Conservation (phyloP, 495 filamentous ascomycete genomes). For the Aspergillus nanangensis region DNA sequence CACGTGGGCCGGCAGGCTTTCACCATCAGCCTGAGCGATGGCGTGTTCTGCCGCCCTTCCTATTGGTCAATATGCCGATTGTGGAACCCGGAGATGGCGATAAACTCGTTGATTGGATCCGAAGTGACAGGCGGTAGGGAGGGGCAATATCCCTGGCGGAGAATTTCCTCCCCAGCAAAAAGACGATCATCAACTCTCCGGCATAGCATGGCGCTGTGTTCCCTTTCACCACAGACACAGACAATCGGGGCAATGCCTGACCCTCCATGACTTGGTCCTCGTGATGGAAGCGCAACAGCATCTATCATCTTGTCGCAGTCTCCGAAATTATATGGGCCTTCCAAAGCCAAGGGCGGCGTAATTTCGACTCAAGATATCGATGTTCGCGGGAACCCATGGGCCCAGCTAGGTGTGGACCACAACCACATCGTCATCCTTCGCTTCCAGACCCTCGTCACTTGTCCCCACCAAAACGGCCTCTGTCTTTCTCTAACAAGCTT, state of each 20-base stretch:
- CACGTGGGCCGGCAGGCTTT: constrained; percentile 23
- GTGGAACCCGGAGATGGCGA: neutral
- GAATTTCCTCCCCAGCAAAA: too few species aligned
- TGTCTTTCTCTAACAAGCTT: constrained; percentile 9
- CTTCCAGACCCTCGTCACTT: constrained; percentile 29
- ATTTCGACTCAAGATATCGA: neutral
- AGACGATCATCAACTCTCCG: too few species aligned
- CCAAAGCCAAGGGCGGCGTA: neutral
- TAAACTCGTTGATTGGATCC: neutral
- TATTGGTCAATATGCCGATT: constrained; percentile 15
- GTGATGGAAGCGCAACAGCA: too few species aligned
- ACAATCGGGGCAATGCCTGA: too few species aligned
- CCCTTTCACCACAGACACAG: too few species aligned
- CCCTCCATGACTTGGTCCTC: too few species aligned
- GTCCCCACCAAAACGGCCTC: constrained; percentile 12
- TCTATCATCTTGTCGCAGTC: too few species aligned
- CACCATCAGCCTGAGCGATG: constrained; percentile 30
- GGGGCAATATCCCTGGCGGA: constrained; percentile 6
- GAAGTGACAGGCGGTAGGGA: constrained; percentile 7
- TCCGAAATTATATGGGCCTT: too few species aligned
- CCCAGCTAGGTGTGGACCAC: constrained; percentile 12
- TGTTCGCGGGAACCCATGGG: constrained; percentile 8
- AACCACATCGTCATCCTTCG: constrained; percentile 24
- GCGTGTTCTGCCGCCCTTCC: constrained; percentile 24
- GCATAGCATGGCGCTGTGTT: too few species aligned